These are phyloP conservation scores for Xylariales sp. DNA, from an alignment of 2,329 filamentous ascomycete genomes.

Conservation along the genomic window DNA sequence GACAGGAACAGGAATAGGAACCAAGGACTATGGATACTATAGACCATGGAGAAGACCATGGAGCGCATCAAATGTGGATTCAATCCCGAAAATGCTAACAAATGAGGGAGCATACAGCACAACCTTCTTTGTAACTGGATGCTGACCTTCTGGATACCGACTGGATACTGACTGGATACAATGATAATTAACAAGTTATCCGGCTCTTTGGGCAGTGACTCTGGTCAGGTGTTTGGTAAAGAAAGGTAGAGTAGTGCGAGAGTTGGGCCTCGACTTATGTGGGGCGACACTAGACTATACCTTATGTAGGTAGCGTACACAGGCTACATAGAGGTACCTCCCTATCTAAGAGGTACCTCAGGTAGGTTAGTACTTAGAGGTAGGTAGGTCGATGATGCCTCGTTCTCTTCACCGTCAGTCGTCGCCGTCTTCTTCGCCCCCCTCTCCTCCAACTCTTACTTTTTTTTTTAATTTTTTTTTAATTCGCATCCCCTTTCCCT, in stretches of 20 bases:
- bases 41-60: background rate
- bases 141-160: background rate
- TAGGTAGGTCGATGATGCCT: background rate
- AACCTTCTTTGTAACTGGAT: slow-evolving; percentile 16
- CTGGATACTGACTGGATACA: slow-evolving; percentile 14
- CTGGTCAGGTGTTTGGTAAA: too few relatives aligned
- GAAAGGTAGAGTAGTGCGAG: background rate
- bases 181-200: slow-evolving; percentile 25
- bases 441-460: too few relatives aligned
- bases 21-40: too few relatives aligned
- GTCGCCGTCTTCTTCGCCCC: background rate
- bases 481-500: background rate
- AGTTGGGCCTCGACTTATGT: slow-evolving; percentile 32
- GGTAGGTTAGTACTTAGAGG: too few relatives aligned
- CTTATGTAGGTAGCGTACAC: background rate
- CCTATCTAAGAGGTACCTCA: background rate
- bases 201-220: slow-evolving; percentile 13
- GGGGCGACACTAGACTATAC: slow-evolving; percentile 5
- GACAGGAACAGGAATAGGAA: slow-evolving; percentile 19
- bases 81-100: slow-evolving; percentile 21
- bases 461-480: too few relatives aligned
- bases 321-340: background rate
- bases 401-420: background rate
- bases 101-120: slow-evolving; percentile 1
- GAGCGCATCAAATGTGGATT: slow-evolving; percentile 4